Evolutionary conservation across 768 basidiomycete species (phyloP).

Genomic region (Suillus sp.): DNA sequence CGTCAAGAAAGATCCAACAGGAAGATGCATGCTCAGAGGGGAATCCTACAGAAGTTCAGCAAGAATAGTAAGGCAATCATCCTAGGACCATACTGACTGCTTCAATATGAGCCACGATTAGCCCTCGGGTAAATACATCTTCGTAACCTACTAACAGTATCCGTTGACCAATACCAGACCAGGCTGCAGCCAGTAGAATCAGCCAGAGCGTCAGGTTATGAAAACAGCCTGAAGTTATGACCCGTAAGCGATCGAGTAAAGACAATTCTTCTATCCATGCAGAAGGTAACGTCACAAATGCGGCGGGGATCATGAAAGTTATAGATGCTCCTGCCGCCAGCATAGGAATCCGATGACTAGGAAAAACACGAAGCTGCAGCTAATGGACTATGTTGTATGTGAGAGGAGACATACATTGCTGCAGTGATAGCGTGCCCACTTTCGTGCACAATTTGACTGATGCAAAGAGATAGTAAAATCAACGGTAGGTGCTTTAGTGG

Average conservation of each 20-base stretch:
- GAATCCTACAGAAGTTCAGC: slow-evolving; percentile 50
- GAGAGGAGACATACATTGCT: slow-evolving; percentile 56
- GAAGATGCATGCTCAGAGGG: slow-evolving; percentile 57
- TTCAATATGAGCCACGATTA: slow-evolving; percentile 56
- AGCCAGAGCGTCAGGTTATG: slow-evolving; percentile 72
- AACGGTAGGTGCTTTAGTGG: slow-evolving; percentile 72
- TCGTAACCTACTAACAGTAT: slow-evolving; percentile 46
- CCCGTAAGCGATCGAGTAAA: slow-evolving; percentile 51
- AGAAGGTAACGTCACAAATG: slow-evolving; percentile 67
- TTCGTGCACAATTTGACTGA: slow-evolving; percentile 78
- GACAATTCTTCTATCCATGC: slow-evolving; percentile 38
- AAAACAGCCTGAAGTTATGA: slow-evolving; percentile 74
- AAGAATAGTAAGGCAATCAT: background rate
- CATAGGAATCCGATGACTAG: slow-evolving; percentile 67
- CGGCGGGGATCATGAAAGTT: slow-evolving; percentile 66
- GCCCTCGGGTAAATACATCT: slow-evolving; percentile 53
- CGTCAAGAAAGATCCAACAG: slow-evolving; percentile 59
- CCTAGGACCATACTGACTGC: slow-evolving; percentile 42
- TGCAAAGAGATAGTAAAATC: slow-evolving; percentile 60
- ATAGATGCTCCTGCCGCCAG: slow-evolving; percentile 62
- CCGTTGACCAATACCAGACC: slow-evolving; percentile 30
- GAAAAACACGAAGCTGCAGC: slow-evolving; percentile 6
- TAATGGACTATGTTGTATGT: background rate
- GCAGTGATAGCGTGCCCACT: slow-evolving; percentile 77
- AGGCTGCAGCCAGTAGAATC: slow-evolving; percentile 42